Conservation (phyloP, 1,284 basidiomycete species). For the Cystobasidium sp. region DNA sequence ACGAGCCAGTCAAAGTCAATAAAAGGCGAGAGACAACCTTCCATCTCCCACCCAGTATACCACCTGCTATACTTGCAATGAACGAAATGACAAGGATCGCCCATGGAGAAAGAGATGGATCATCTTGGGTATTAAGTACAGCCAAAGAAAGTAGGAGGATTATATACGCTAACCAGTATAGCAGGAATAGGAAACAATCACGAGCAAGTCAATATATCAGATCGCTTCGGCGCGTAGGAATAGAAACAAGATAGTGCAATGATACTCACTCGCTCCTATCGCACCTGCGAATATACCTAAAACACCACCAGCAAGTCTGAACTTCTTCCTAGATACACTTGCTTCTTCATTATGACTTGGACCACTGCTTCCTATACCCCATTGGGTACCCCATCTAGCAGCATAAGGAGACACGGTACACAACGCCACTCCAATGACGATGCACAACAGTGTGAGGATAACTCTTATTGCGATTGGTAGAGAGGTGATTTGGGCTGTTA, state of each 20-base stretch:
- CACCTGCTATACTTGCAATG: not conserved
- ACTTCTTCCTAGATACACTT: not conserved
- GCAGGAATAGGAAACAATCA: no score
- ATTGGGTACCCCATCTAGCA: slow-evolving; percentile 18
- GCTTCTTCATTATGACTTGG: not conserved
- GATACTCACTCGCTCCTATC: slow-evolving; percentile 10
- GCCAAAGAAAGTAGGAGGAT: slow-evolving; percentile 8
- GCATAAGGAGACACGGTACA: slow-evolving; percentile 27
- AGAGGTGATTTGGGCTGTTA: not conserved
- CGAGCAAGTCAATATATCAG: no score
- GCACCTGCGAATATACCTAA: slow-evolving; percentile 31
- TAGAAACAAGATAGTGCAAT: not conserved
- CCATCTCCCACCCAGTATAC: slow-evolving; percentile 15
- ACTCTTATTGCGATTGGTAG: slow-evolving; percentile 23
- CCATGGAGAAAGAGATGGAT: slow-evolving; percentile 13
- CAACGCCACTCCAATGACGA: slow-evolving; percentile 21
- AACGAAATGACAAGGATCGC: slow-evolving; percentile 7
- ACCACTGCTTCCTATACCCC: not conserved
- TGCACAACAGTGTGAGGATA: slow-evolving; percentile 17
- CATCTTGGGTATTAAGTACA: slow-evolving; percentile 13
- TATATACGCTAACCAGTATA: not conserved
- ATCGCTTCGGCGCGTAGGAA: not conserved
- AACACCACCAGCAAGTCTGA: slow-evolving; percentile 22
- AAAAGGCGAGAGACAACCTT: slow-evolving; percentile 3
- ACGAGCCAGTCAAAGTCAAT: slow-evolving; percentile 7